Evolutionary conservation across 306 rosid genomes (phyloP), one percentile per base, ranked within the genome.

Genomic region (Notholithocarpus densiflorus): DNA sequence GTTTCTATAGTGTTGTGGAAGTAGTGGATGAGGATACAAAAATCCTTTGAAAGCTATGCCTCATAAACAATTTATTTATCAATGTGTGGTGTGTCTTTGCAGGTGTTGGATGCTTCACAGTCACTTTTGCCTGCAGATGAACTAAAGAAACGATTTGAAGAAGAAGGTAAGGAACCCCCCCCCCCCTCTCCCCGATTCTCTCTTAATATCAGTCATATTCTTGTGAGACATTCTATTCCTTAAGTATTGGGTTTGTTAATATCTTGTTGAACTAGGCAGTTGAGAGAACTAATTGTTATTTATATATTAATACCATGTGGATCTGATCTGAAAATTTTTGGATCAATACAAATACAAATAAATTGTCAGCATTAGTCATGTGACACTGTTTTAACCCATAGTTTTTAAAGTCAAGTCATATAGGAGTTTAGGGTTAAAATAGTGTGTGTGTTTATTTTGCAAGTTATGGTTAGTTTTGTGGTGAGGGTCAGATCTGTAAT

Each of bases 61-160:
- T 23, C 24, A 51, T 23, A 72, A 59, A 72, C 7, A 56, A 80
- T 40, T 62, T 68, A 31, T 69, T 68, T 34, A 21, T 73, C 77
- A 56, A 69, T 32, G 19, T 7, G 13, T 71, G 65, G 76, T 74
- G 68, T 82, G 72, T 66, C 56, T 70, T 11, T 87, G 80, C 87
- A 96, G 99, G 13, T 96, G 85, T 82, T 96, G 89, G 98, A 93
- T 79, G 73, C 87, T 86, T 92, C 98, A 23, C 91, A 82, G 59
- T 13, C 97, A 14, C 85, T 96, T 78, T 80, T 96, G 74, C 92
- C 94, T 1, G 83, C 82, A 8, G 96, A 86, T 70, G 92, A 93
- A 79, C 88, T 96, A 45, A 90, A 89, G 87, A 87, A 88, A 82
- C 88, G 89, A 32, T 89, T 90, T 77, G 89, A 88, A 6, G 84